These are phyloP conservation scores for Licmophora abbreviata DNA, from an alignment of 108 stramenopile species.

Conservation along the genomic window DNA sequence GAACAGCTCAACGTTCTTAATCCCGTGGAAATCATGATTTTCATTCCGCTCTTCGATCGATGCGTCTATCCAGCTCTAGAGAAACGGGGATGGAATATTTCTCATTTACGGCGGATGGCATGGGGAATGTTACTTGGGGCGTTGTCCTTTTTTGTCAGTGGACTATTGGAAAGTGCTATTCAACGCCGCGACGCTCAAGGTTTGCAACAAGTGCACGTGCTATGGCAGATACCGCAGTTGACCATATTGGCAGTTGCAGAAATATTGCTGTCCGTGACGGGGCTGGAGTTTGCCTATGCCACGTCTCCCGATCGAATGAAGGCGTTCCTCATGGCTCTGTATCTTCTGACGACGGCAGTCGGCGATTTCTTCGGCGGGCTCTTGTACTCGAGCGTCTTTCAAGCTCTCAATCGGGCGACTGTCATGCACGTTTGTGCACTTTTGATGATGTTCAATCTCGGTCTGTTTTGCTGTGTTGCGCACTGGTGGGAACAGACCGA, in stretches of 20 bases:
- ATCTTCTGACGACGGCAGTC: constrained; percentile 38
- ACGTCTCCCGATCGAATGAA: constrained; percentile 39
- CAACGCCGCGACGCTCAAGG: constrained; percentile 7
- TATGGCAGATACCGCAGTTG: constrained; percentile 66
- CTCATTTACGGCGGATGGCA: constrained; percentile 40
- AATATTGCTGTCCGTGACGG: constrained; percentile 50
- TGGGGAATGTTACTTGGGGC: constrained; percentile 54
- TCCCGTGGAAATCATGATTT: constrained; percentile 47
- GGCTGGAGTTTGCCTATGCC: constrained; percentile 50
- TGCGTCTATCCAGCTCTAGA: constrained; percentile 48
- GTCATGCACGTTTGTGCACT: constrained; percentile 11
- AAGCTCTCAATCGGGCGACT: constrained; percentile 3
- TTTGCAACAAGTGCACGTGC: constrained; percentile 21
- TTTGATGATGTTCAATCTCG: constrained; percentile 30
- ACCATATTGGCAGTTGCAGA: constrained; percentile 50
- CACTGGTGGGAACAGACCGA: constrained; percentile 15
- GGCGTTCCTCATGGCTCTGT: constrained; percentile 32
- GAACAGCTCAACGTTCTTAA: constrained; percentile 51
- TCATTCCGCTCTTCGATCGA: constrained; percentile 58
- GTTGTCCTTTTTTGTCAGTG: constrained; percentile 35
- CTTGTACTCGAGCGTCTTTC: constrained; percentile 9
- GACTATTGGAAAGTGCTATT: constrained; percentile 32
- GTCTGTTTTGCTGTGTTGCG: constrained; percentile 24
- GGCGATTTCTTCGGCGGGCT: constrained; percentile 52
- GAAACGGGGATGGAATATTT: constrained; percentile 13